Conservation (phyloP, 208 protist species). For the Crithidia bombi region DNA sequence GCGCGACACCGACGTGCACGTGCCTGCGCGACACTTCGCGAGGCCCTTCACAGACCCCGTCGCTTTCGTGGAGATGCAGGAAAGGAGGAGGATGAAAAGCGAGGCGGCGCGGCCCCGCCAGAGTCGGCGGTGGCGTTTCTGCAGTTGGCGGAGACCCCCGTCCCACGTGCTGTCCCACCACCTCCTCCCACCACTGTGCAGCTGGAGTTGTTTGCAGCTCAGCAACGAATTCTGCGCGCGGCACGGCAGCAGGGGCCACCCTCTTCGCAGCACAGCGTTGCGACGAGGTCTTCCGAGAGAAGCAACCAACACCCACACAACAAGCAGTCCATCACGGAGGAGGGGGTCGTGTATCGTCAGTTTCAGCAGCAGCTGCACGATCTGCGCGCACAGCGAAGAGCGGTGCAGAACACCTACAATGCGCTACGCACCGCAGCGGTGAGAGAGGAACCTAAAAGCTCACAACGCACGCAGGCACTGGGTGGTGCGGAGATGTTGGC, state of each 20-base stretch:
- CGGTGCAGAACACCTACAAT: constrained; percentile 13
- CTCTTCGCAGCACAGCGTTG: not conserved
- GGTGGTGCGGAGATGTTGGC: not conserved
- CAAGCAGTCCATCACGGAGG: not conserved
- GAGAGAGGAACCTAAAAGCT: not conserved
- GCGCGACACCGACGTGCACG: not conserved
- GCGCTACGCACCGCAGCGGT: not conserved
- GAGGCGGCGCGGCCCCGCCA: not conserved
- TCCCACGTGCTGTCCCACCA: constrained; percentile 25
- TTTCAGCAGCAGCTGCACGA: constrained; percentile 6
- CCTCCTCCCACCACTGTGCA: constrained; percentile 43
- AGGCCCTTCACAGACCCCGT: not conserved
- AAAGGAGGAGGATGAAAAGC: not conserved
- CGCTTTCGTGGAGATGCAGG: not conserved
- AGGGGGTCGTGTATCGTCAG: not conserved
- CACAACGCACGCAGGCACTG: not conserved
- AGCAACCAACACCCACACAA: not conserved
- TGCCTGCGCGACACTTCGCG: constrained; percentile 16
- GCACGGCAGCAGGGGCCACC: not conserved
- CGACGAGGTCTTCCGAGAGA: not conserved
- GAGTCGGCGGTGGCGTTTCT: constrained; percentile 11
- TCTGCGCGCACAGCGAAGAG: not conserved
- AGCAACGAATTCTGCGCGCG: constrained; percentile 3
- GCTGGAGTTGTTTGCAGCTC: constrained; percentile 33
- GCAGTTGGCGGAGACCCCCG: constrained; percentile 13